phyloP scores from a whole-genome alignment of 768 basidiomycete genomes.

The Pisolithus microcarpus region DNA sequence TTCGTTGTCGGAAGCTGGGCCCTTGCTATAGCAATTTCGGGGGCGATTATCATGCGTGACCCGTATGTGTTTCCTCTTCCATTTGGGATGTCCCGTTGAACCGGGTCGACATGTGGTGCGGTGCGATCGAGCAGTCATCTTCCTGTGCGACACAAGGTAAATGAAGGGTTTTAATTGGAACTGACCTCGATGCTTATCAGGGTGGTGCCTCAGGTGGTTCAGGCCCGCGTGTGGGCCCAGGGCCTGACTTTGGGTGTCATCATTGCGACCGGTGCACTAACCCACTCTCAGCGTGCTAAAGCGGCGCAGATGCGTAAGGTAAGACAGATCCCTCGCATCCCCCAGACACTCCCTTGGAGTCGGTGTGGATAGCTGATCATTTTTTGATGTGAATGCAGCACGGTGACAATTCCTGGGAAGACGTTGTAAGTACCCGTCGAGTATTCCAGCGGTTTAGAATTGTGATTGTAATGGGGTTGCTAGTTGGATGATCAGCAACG shows the following conservation, averaged over 20 bases:
- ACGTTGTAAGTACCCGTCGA: conserved; percentile 15
- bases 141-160: conserved; percentile 47
- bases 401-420: conserved; percentile 19
- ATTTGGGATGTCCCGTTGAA: too few species aligned
- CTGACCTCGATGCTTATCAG: background rate
- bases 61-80: conserved; percentile 35
- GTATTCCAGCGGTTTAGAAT: background rate
- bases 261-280: conserved; percentile 61
- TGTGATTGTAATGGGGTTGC: background rate
- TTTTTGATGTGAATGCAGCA: conserved; percentile 8
- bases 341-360: too few species aligned
- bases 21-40: conserved; percentile 53
- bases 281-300: conserved; percentile 40
- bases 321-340: background rate
- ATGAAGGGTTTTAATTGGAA: background rate
- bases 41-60: conserved; percentile 61
- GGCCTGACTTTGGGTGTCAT: conserved; percentile 71
- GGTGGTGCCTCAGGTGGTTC: conserved; percentile 44
- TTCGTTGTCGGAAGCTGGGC: conserved; percentile 74
- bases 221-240: conserved; percentile 86
- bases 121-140: conserved; percentile 35
- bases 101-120: background rate
- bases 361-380: background rate
- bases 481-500: conserved; percentile 25
- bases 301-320: conserved; percentile 26